phyloP scores from a whole-genome alignment of 495 filamentous ascomycete species.

The Stereocaulon alpinum region DNA sequence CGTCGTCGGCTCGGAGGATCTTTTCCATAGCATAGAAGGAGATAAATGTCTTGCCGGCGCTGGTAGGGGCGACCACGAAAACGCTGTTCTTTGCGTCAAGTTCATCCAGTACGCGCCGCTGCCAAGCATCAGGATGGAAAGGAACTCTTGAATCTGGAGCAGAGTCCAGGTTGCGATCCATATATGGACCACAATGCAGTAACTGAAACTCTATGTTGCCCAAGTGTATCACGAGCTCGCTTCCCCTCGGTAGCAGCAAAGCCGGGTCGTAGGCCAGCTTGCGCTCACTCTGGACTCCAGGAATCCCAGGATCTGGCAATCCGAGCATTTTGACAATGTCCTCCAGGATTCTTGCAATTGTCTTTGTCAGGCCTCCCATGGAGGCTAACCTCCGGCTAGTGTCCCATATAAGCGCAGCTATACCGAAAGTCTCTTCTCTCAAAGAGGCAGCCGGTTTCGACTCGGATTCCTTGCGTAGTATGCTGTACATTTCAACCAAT shows the following conservation, averaged over 20 bases:
- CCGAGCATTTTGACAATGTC: constrained; percentile 23
- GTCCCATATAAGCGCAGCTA: constrained; percentile 21
- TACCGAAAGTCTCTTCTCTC: constrained; percentile 12
- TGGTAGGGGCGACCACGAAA: constrained; percentile 69
- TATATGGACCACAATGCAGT: constrained; percentile 55
- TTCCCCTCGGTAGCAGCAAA: constrained; percentile 15
- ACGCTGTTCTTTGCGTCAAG: constrained; percentile 58
- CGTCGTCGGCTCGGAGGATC: constrained; percentile 52
- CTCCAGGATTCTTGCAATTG: constrained; percentile 21
- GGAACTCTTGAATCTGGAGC: constrained; percentile 51
- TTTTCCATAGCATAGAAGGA: constrained; percentile 74
- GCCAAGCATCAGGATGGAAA: constrained; percentile 69
- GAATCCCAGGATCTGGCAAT: constrained; percentile 25
- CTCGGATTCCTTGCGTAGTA: constrained; percentile 21
- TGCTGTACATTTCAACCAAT: constrained; percentile 25
- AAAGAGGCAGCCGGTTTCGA: constrained; percentile 21
- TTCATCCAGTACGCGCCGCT: constrained; percentile 60
- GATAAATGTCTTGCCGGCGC: constrained; percentile 55
- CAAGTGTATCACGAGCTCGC: constrained; percentile 21
- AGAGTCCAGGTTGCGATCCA: constrained; percentile 63
- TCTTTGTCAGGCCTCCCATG: constrained; percentile 25
- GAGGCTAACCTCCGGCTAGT: constrained; percentile 8
- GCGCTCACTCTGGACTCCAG: constrained; percentile 18
- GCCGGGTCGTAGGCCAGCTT: constrained; percentile 32
- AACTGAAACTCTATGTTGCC: constrained; percentile 50